A percentile compares a stretch with the other conserved stretches of the same genome.
These are phyloP conservation scores for Singerocomus rubriflavus DNA, from an alignment of 1,284 basidiomycete genomes.

Conservation along the genomic window DNA sequence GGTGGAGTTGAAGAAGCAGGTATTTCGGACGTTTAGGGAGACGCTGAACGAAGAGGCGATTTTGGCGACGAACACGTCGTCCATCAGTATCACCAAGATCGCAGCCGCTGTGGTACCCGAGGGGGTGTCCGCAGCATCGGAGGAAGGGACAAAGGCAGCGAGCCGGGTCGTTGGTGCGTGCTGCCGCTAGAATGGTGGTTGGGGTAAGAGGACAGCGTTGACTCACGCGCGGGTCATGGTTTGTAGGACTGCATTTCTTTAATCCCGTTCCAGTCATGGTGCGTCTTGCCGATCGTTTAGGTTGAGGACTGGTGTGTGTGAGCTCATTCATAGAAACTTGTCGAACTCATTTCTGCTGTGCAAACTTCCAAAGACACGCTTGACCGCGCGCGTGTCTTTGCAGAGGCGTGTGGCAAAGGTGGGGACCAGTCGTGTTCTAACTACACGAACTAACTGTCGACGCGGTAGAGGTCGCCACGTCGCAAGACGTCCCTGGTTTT, in stretches of 20 bases:
- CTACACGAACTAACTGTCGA: not conserved
- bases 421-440: constrained; percentile 5
- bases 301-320: not conserved
- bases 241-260: constrained; percentile 86
- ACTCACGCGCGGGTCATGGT: not conserved
- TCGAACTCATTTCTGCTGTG: constrained; percentile 89
- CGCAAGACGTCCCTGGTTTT: constrained; percentile 90
- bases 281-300: constrained; percentile 19
- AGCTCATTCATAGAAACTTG: constrained; percentile 63
- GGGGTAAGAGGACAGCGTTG: not conserved
- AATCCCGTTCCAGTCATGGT: constrained; percentile 96
- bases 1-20: constrained; percentile 72
- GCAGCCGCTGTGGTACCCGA: constrained; percentile 72
- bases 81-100: constrained; percentile 93
- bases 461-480: constrained; percentile 75
- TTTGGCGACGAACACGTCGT: constrained; percentile 91
- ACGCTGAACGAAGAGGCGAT: constrained; percentile 74
- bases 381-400: constrained; percentile 78
- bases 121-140: constrained; percentile 55
- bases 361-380: constrained; percentile 84
- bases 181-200: not conserved
- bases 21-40: constrained; percentile 73
- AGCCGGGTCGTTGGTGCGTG: constrained; percentile 70
- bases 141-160: constrained; percentile 59
- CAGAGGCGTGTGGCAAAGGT: constrained; percentile 89